Percentiles rank a stretch among this genome's conserved stretches.
Evolutionary conservation across 768 basidiomycete genomes (phyloP).

Genomic region (Suillus alpinus): DNA sequence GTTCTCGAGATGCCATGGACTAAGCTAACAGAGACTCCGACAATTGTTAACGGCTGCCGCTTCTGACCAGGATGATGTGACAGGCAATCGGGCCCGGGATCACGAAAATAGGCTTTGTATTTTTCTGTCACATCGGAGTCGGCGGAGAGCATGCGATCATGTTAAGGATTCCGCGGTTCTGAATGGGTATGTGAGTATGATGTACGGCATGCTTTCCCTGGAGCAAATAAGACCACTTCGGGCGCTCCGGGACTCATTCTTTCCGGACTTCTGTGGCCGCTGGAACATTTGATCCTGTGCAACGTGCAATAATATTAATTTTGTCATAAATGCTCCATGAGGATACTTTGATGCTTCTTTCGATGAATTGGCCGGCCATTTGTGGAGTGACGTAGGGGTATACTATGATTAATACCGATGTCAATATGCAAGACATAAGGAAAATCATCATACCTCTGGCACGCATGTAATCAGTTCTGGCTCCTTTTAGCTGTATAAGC

Average conservation of each 20-base stretch:
- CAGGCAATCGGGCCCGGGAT: not conserved
- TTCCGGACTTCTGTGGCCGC: not conserved
- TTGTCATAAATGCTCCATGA: not conserved
- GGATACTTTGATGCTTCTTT: not conserved
- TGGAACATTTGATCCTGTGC: not conserved
- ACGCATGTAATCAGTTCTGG: not conserved
- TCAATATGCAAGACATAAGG: not conserved
- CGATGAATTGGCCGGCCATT: not conserved
- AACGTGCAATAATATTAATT: not conserved
- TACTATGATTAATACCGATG: not conserved
- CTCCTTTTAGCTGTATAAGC: not conserved
- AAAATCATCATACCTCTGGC: not conserved
- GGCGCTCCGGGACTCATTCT: not conserved
- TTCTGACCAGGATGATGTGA: not conserved
- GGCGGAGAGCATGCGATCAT: not conserved
- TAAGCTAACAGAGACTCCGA: not conserved
- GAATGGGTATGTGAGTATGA: not conserved
- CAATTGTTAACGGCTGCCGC: not conserved
- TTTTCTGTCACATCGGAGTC: not conserved
- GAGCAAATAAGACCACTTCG: not conserved
- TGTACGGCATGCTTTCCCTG: not conserved
- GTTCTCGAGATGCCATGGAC: not conserved
- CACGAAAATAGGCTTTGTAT: not conserved
- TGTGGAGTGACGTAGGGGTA: not conserved
- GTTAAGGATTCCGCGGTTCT: not conserved